Percentiles rank a stretch among this genome's conserved stretches.
phyloP scores from a whole-genome alignment of 306 rosid genomes.

The Spatholobus suberectus region DNA sequence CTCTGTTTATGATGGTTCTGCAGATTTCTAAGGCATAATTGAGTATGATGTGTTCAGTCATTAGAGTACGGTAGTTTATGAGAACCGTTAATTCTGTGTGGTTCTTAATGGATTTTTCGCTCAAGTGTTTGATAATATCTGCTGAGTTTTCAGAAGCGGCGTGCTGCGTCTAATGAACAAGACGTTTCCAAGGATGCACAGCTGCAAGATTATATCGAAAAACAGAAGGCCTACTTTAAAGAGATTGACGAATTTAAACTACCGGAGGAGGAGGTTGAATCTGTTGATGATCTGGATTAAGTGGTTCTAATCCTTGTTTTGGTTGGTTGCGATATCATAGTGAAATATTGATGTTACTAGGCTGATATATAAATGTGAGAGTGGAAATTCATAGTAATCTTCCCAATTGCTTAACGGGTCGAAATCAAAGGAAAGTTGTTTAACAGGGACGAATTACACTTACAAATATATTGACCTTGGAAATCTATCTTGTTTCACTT shows the following conservation, averaged over 20 bases:
- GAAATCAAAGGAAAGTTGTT: slow-evolving; percentile 24
- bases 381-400: neutral
- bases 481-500: neutral
- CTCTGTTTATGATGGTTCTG: neutral
- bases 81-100: neutral
- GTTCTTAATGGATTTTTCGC: slow-evolving; percentile 28
- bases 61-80: neutral
- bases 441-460: neutral
- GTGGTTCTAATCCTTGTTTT: slow-evolving; percentile 22
- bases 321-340: slow-evolving; percentile 44
- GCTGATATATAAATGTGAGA: slow-evolving; percentile 21
- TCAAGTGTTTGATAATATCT: slow-evolving; percentile 34
- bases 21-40: neutral
- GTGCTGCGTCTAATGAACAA: slow-evolving; percentile 24
- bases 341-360: slow-evolving; percentile 18
- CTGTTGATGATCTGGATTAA: slow-evolving; percentile 56
- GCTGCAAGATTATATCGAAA: slow-evolving; percentile 59
- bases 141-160: slow-evolving; percentile 58
- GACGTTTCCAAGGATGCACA: slow-evolving; percentile 39
- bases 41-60: neutral
- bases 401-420: neutral
- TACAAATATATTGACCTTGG: neutral
- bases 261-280: slow-evolving; percentile 71
- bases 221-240: slow-evolving; percentile 73
- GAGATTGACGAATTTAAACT: slow-evolving; percentile 79